Conservation (phyloP, 2,329 filamentous ascomycete species). For the Pyricularia grisea region DNA sequence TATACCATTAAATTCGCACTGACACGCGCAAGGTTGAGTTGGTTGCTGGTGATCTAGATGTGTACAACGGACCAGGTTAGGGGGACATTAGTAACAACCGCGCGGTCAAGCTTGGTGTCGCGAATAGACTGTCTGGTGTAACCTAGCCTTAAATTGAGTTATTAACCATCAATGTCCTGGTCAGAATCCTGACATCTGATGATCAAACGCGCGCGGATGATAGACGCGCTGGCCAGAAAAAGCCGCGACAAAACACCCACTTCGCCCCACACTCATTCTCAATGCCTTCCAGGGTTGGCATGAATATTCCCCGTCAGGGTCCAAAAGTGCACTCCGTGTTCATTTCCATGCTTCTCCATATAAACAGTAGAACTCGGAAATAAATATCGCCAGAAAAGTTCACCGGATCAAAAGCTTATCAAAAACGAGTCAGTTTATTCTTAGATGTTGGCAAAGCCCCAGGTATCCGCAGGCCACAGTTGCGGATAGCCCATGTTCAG, state of each 20-base stretch:
- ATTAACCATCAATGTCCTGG: neutral
- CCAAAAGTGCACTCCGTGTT: neutral
- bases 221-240: neutral
- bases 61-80: neutral
- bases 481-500: slow-evolving; percentile 43
- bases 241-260: neutral
- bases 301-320: neutral
- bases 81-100: neutral
- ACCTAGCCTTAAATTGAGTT: neutral
- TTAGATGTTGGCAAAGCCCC: neutral
- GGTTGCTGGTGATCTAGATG: neutral
- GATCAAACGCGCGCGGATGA: neutral
- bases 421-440: neutral
- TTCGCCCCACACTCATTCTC: neutral
- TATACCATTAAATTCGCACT: neutral
- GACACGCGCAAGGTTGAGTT: neutral
- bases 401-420: too few relatives aligned
- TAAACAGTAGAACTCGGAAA: neutral
- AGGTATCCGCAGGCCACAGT: slow-evolving; percentile 28
- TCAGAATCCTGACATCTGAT: neutral
- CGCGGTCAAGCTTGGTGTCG: neutral
- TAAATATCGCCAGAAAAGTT: too few relatives aligned
- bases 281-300: neutral
- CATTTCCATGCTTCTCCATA: too few relatives aligned
- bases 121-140: neutral